Percentiles rank a stretch among this genome's conserved stretches.
Conservation (phyloP, 2,329 filamentous ascomycete species). For the Tolypocladium amazonense region DNA sequence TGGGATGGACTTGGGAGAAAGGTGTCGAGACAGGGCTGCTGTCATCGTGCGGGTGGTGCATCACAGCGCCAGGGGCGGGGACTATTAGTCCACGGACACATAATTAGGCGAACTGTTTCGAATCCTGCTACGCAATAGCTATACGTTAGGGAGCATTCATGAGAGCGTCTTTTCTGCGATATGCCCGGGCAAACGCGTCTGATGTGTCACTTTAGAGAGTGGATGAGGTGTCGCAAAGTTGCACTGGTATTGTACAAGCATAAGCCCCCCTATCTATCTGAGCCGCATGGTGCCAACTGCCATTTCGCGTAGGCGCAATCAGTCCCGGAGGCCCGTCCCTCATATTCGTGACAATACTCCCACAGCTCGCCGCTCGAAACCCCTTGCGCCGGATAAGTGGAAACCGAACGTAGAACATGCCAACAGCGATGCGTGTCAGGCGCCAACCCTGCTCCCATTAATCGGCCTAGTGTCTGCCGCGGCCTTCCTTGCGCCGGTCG, state of each 20-base stretch:
- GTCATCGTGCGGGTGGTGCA: neutral
- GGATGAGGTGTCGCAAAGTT: neutral
- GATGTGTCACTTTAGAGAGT: neutral
- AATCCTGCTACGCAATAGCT: neutral
- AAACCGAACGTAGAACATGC: neutral
- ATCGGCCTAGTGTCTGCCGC: slow-evolving; percentile 33
- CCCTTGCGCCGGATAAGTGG: neutral
- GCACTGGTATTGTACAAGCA: neutral
- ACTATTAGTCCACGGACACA: neutral
- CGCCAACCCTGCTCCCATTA: neutral
- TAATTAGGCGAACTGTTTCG: neutral
- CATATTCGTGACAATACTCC: neutral
- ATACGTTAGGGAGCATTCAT: neutral
- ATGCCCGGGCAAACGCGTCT: neutral
- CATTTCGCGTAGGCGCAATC: too few relatives aligned
- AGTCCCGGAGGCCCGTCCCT: neutral
- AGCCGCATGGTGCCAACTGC: neutral
- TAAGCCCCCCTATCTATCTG: neutral
- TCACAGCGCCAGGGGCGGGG: neutral
- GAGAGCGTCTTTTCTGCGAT: neutral
- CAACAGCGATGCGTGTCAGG: neutral
- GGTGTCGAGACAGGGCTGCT: neutral
- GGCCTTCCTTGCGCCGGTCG: slow-evolving; percentile 49
- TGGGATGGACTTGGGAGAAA: neutral
- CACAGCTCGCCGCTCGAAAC: neutral